Percentiles rank a stretch among this genome's conserved stretches.
These are phyloP conservation scores for Penicillium thymicola DNA, from an alignment of 2,329 filamentous ascomycete species.

Conservation along the genomic window DNA sequence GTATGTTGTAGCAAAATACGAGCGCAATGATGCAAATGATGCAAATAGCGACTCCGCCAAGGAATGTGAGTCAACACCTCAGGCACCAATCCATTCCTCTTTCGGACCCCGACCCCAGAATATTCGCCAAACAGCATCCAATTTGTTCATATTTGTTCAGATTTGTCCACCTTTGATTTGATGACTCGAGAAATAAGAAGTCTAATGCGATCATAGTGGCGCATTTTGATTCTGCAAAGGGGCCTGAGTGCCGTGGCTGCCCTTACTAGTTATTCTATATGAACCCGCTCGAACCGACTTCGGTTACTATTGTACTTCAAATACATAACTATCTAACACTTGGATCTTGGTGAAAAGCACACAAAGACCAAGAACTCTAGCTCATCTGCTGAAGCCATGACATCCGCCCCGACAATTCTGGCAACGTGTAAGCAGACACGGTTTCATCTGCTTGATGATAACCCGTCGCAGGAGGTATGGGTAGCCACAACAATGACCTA, in stretches of 20 bases:
- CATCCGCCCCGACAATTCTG: constrained; percentile 42
- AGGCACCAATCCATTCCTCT: constrained; percentile 21
- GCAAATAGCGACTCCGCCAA: not conserved
- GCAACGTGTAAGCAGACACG: constrained; percentile 66
- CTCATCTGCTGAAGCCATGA: constrained; percentile 1
- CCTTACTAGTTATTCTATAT: not conserved
- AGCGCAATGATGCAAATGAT: not conserved
- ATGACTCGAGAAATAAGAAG: not conserved
- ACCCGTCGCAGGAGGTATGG: constrained; percentile 53
- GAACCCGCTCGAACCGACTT: not conserved
- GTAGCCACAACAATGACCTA: not conserved
- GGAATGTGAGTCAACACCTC: constrained; percentile 1
- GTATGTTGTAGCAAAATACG: not conserved
- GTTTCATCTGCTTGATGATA: constrained; percentile 58
- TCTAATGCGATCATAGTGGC: not conserved
- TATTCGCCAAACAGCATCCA: not conserved
- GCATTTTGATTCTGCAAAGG: not conserved
- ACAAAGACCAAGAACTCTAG: not conserved
- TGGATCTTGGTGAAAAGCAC: not conserved
- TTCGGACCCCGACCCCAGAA: constrained; percentile 17
- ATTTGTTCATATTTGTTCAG: not conserved
- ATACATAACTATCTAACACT: not conserved
- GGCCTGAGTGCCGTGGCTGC: not conserved
- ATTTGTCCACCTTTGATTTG: not conserved
- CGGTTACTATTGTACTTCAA: not conserved